Percentiles rank a stretch among this genome's conserved stretches.
phyloP scores from a whole-genome alignment of 345 rosid species.

The Excoecaria cochinchinensis region DNA sequence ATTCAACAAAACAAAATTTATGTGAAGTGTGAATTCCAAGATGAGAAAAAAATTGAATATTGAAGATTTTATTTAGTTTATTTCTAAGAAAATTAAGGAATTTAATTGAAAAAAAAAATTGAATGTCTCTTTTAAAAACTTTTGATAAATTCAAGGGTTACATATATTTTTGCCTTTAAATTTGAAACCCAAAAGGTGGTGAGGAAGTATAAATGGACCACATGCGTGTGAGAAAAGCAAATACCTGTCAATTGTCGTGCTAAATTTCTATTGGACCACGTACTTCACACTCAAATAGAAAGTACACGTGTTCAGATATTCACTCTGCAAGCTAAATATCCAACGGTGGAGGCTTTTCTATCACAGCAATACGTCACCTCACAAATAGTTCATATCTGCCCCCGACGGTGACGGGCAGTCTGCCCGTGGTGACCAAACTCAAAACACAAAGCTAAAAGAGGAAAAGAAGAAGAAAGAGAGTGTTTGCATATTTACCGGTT shows the following conservation, averaged over 20 bases:
- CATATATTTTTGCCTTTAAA: neutral
- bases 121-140: too few species aligned
- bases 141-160: too few species aligned
- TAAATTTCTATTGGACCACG: conserved; percentile 40
- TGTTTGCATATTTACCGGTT: neutral
- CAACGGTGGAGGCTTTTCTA: conserved; percentile 41
- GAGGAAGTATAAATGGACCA: conserved; percentile 25
- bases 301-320: conserved; percentile 39
- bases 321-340: conserved; percentile 8
- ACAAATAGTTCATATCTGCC: conserved; percentile 20
- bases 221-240: conserved; percentile 56
- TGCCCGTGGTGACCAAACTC: conserved; percentile 19
- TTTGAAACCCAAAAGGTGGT: neutral
- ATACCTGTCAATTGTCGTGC: conserved; percentile 24
- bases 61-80: too few species aligned
- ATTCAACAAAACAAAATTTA: too few species aligned
- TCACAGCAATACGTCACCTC: conserved; percentile 34
- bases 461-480: too few species aligned
- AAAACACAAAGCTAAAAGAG: neutral
- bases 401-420: conserved; percentile 37
- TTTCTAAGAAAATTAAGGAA: too few species aligned
- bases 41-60: too few species aligned
- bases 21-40: too few species aligned
- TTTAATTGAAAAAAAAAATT: too few species aligned
- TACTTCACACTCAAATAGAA: conserved; percentile 10